Conservation (phyloP, 2,329 filamentous ascomycete species). For the Trichoderma sp. region DNA sequence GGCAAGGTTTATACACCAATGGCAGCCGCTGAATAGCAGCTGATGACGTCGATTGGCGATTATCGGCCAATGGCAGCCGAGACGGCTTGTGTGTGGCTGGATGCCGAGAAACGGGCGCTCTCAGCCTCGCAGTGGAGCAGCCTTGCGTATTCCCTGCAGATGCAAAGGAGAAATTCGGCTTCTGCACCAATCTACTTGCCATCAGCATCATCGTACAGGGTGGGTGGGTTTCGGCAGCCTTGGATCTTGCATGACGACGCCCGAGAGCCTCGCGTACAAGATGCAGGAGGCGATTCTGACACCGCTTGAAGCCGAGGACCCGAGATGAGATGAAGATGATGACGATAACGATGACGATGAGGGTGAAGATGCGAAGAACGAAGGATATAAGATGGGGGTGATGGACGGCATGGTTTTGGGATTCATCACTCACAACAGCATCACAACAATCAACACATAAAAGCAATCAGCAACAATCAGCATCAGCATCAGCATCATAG, state of each 20-base stretch:
- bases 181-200: not conserved
- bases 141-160: not conserved
- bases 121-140: conserved; percentile 6
- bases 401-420: not conserved
- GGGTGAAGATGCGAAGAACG: not conserved
- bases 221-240: not conserved
- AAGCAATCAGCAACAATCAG: conserved; percentile 22
- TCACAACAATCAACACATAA: conserved; percentile 20
- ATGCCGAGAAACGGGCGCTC: conserved; percentile 11
- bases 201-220: not conserved
- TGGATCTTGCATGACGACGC: not conserved
- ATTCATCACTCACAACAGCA: conserved; percentile 3
- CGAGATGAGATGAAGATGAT: not conserved
- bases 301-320: not conserved
- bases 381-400: not conserved
- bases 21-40: too few species aligned
- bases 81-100: not conserved
- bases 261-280: not conserved
- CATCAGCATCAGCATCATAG: not conserved
- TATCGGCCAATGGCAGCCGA: not conserved
- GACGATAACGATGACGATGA: not conserved
- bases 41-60: not conserved
- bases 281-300: not conserved
- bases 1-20: not conserved
- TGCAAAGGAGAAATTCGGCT: not conserved